These are phyloP conservation scores for Aspergillus fructus DNA, from an alignment of 2,329 filamentous ascomycete species.

Conservation along the genomic window DNA sequence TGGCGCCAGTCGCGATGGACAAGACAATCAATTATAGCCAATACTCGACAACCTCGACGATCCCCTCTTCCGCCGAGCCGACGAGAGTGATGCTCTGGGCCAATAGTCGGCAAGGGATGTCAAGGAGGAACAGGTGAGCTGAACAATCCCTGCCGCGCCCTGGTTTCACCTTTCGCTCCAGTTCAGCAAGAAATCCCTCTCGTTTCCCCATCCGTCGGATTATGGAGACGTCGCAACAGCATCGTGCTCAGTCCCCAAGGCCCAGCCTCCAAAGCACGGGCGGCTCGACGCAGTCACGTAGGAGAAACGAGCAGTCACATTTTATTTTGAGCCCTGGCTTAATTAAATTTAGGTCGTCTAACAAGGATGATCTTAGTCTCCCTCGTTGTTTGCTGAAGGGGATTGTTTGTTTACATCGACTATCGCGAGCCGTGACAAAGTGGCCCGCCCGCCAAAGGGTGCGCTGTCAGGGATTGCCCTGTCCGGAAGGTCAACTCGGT, in stretches of 20 bases:
- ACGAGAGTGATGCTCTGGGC: conserved; percentile 1
- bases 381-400: background rate
- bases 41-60: background rate
- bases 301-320: conserved; percentile 5
- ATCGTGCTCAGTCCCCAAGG: conserved; percentile 4
- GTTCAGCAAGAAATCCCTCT: conserved; percentile 1
- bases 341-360: conserved; percentile 1
- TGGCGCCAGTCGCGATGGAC: background rate
- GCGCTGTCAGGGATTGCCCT: background rate
- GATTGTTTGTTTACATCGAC: conserved; percentile 2
- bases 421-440: background rate
- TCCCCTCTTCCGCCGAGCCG: conserved; percentile 7
- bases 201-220: background rate
- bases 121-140: conserved; percentile 10
- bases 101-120: conserved; percentile 15
- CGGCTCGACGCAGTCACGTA: background rate
- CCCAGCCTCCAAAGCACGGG: background rate
- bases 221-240: background rate
- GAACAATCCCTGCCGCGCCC: conserved; percentile 12
- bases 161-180: conserved; percentile 9
- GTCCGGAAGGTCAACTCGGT: background rate
- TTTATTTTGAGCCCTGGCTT: background rate
- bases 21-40: conserved; percentile 4
- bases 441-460: background rate
- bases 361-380: background rate